These are phyloP conservation scores for Solanum megistacrolobum DNA, from an alignment of 257 asterid genomes.

Conservation along the genomic window DNA sequence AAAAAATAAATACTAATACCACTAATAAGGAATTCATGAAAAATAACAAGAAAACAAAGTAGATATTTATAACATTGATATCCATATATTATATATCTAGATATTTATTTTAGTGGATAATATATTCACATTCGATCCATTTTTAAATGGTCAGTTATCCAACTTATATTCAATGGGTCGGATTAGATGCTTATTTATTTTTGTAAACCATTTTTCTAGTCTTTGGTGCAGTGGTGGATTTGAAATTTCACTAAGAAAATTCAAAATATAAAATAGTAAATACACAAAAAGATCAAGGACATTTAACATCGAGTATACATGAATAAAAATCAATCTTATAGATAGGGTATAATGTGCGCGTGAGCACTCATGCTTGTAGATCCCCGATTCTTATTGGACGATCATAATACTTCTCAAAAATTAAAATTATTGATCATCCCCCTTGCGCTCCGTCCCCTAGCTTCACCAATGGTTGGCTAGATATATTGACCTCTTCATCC, in stretches of 20 bases:
- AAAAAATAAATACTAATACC: background rate
- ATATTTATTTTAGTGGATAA: background rate
- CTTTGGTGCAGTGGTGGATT: accelerated
- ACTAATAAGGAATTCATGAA: background rate
- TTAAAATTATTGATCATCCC: background rate
- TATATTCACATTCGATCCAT: background rate
- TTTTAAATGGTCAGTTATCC: background rate
- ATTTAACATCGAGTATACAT: background rate
- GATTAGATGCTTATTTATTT: background rate
- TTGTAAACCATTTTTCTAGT: background rate
- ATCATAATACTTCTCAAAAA: background rate
- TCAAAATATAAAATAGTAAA: background rate
- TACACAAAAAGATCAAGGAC: background rate
- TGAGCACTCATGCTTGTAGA: background rate
- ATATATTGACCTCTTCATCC: background rate
- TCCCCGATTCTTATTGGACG: background rate
- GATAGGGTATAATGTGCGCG: accelerated
- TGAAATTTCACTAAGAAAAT: background rate
- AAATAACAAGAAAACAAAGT: background rate
- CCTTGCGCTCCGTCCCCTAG: background rate
- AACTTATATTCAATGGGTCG: background rate
- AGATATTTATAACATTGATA: background rate
- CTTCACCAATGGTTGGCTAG: background rate
- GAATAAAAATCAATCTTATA: background rate
- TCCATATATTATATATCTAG: background rate